These are phyloP conservation scores for Didymella sp. DNA, from an alignment of 2,329 filamentous ascomycete species.

Conservation along the genomic window DNA sequence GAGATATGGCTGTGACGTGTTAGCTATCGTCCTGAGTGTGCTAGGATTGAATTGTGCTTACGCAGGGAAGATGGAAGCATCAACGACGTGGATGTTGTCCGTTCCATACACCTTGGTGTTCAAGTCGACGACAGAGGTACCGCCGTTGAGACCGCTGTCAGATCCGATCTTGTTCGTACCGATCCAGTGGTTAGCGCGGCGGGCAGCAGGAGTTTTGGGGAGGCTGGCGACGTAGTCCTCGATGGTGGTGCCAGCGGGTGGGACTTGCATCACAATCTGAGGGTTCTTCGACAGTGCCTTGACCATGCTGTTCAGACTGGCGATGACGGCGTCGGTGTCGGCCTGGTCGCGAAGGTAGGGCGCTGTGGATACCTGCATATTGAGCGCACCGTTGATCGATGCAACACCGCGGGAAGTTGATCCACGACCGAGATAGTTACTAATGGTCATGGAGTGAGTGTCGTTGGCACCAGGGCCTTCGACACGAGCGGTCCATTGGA, in stretches of 20 bases:
- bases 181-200: conserved; percentile 58
- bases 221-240: conserved; percentile 62
- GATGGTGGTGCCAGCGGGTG: conserved; percentile 58
- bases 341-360: conserved; percentile 66
- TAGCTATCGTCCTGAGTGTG: conserved; percentile 12
- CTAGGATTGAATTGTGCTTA: conserved; percentile 20
- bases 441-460: conserved; percentile 52
- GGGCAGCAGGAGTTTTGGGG: conserved; percentile 48
- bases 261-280: conserved; percentile 64
- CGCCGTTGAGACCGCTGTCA: conserved; percentile 53
- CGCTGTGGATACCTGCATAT: conserved; percentile 64
- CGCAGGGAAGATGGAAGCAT: conserved; percentile 57
- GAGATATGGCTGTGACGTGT: conserved; percentile 38
- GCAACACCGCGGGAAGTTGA: conserved; percentile 67
- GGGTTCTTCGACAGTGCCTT: conserved; percentile 61
- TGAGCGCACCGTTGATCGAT: conserved; percentile 65
- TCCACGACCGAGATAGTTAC: conserved; percentile 69
- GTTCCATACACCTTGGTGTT: conserved; percentile 60
- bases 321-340: conserved; percentile 69
- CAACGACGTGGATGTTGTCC: conserved; percentile 56
- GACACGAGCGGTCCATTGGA: conserved; percentile 72
- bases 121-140: conserved; percentile 58
- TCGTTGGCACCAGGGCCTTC: conserved; percentile 59
- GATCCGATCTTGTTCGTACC: conserved; percentile 64
- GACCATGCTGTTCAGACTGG: conserved; percentile 67